Evolutionary conservation across 116 monocot genomes (phyloP).

Genomic region (Trichopus zeylanicus): DNA sequence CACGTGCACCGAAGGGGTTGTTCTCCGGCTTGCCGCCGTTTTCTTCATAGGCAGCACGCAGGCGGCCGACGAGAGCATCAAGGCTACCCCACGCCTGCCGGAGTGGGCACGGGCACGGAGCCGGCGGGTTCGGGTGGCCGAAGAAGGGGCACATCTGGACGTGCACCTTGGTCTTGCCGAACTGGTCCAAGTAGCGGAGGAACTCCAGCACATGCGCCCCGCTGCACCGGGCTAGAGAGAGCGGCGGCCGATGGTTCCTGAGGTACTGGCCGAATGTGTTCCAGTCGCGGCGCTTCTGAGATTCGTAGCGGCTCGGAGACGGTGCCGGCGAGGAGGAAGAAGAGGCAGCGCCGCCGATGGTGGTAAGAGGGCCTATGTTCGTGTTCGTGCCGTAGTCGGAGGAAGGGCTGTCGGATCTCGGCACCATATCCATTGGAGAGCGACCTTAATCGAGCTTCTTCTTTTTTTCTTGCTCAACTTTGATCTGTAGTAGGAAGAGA

Average conservation of each 20-base stretch:
- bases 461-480: too few species aligned
- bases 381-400: not conserved
- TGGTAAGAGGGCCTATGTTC: not conserved
- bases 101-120: slow-evolving; percentile 51
- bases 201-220: slow-evolving; percentile 57
- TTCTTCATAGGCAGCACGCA: slow-evolving; percentile 52
- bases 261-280: slow-evolving; percentile 63
- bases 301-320: slow-evolving; percentile 49
- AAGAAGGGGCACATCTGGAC: slow-evolving; percentile 40
- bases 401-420: not conserved
- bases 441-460: too few species aligned
- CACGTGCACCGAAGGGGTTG: slow-evolving; percentile 47
- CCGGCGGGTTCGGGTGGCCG: slow-evolving; percentile 50
- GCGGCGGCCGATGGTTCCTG: slow-evolving; percentile 49
- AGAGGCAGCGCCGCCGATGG: not conserved
- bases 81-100: slow-evolving; percentile 57
- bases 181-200: slow-evolving; percentile 76
- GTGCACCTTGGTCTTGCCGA: slow-evolving; percentile 90
- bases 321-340: slow-evolving; percentile 7
- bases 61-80: slow-evolving; percentile 54
- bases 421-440: not conserved
- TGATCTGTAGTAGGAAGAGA: too few species aligned
- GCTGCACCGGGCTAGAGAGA: slow-evolving; percentile 39
- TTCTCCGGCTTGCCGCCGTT: slow-evolving; percentile 46
- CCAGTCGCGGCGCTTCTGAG: slow-evolving; percentile 67